Percentiles rank a stretch among this genome's conserved stretches.
Conservation (phyloP, 768 basidiomycete species). For the Rhodotorula diobovata region DNA sequence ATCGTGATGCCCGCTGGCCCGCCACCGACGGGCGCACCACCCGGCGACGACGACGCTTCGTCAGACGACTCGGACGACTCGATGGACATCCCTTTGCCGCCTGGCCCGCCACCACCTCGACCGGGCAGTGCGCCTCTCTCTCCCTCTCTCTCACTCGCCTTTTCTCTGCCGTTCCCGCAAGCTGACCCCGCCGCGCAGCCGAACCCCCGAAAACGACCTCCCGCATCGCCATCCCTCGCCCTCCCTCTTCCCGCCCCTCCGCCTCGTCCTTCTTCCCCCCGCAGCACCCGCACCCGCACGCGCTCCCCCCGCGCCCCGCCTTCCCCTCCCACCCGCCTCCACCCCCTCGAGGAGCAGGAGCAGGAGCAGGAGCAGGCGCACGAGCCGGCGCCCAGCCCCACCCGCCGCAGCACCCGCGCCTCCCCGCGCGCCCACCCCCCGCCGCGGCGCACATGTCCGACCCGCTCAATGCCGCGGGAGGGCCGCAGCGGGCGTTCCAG, state of each 20-base stretch:
- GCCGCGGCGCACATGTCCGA: slow-evolving; percentile 20
- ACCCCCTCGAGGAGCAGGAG: no score
- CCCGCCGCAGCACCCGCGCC: slow-evolving; percentile 15
- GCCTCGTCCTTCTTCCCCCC: slow-evolving; percentile 25
- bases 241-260: not conserved
- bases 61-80: slow-evolving; percentile 44
- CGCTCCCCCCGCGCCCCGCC: slow-evolving; percentile 35
- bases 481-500: slow-evolving; percentile 29
- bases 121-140: not conserved
- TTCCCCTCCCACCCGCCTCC: slow-evolving; percentile 7
- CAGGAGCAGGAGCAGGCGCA: no score
- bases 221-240: slow-evolving; percentile 14
- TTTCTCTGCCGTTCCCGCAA: not conserved
- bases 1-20: slow-evolving; percentile 85
- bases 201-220: not conserved
- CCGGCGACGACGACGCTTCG: slow-evolving; percentile 33
- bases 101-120: slow-evolving; percentile 48
- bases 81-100: slow-evolving; percentile 48
- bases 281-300: slow-evolving; percentile 46
- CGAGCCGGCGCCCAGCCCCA: not conserved
- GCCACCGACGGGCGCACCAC: slow-evolving; percentile 50
- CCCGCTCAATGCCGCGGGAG: slow-evolving; percentile 14
- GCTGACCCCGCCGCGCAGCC: not conserved
- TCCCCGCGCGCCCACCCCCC: slow-evolving; percentile 18
- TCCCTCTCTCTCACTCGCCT: not conserved